phyloP scores from a whole-genome alignment of 257 asterid species.

The Vinca minor region DNA sequence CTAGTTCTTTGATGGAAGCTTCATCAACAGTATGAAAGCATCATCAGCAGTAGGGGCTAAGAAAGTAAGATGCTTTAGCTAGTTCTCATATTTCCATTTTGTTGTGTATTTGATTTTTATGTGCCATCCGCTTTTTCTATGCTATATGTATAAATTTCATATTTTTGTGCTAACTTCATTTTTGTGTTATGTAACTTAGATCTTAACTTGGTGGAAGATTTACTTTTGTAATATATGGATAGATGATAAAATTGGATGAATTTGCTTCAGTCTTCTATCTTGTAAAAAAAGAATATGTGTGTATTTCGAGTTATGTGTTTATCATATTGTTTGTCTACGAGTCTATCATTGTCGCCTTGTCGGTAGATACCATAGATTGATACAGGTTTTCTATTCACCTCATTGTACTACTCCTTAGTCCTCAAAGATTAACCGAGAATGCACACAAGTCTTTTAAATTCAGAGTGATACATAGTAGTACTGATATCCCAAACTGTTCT shows the following conservation, averaged over 20 bases:
- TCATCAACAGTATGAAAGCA: no score
- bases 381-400: not conserved
- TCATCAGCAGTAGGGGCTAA: not conserved
- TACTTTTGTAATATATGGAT: not conserved
- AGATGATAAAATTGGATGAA: not conserved
- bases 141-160: not conserved
- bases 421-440: not conserved
- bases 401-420: not conserved
- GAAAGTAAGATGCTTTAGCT: not conserved
- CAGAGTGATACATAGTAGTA: not conserved
- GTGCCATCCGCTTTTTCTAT: not conserved
- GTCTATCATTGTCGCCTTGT: no score
- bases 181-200: not conserved
- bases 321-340: not conserved
- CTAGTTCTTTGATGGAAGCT: conserved; percentile 1
- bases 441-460: not conserved
- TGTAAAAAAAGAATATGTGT: not conserved
- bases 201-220: not conserved
- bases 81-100: not conserved
- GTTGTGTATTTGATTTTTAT: not conserved
- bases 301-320: not conserved
- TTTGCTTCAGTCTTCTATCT: not conserved
- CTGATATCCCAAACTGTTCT: not conserved
- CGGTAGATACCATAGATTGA: not conserved
- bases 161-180: not conserved